phyloP scores from a whole-genome alignment of 768 basidiomycete species.

The Guyanaporus albipodus region DNA sequence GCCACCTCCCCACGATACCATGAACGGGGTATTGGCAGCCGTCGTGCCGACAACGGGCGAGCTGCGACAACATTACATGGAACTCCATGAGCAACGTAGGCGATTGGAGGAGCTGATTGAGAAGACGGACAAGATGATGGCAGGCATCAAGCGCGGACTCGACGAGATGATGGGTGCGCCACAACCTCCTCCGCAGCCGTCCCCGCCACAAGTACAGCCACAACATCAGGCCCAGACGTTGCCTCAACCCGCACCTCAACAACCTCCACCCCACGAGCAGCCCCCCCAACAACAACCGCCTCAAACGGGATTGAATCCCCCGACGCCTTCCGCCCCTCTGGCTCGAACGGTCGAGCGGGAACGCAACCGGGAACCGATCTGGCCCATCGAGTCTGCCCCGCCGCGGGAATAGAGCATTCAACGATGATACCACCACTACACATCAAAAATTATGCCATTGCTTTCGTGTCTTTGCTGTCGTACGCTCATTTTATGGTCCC shows the following conservation, averaged over 20 bases:
- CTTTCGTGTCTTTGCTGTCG: slow-evolving; percentile 32
- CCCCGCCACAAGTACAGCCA: slow-evolving; percentile 22
- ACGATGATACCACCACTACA: slow-evolving; percentile 10
- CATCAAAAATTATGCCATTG: slow-evolving; percentile 21
- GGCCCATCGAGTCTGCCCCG: slow-evolving; percentile 28
- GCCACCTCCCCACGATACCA: slow-evolving; percentile 31
- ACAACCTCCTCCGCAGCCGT: slow-evolving; percentile 22
- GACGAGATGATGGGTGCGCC: slow-evolving; percentile 61
- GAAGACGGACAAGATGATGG: slow-evolving; percentile 71
- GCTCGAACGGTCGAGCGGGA: slow-evolving; percentile 27
- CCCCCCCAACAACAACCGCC: slow-evolving; percentile 22
- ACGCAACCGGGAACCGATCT: slow-evolving; percentile 26
- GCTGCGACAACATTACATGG: slow-evolving; percentile 66
- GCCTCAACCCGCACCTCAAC: slow-evolving; percentile 22
- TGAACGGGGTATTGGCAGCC: slow-evolving; percentile 27
- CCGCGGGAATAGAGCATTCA: slow-evolving; percentile 25
- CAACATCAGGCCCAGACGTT: slow-evolving; percentile 23
- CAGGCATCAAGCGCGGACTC: slow-evolving; percentile 64
- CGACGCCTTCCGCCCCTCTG: slow-evolving; percentile 18
- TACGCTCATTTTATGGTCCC: slow-evolving; percentile 12
- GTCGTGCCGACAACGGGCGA: slow-evolving; percentile 50
- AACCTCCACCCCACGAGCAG: slow-evolving; percentile 28
- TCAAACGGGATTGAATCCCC: slow-evolving; percentile 11
- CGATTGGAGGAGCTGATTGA: slow-evolving; percentile 71
- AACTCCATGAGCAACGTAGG: slow-evolving; percentile 59